phyloP scores from a whole-genome alignment of 2,329 filamentous ascomycete species.

The Paracorniculantispora psalliotae region DNA sequence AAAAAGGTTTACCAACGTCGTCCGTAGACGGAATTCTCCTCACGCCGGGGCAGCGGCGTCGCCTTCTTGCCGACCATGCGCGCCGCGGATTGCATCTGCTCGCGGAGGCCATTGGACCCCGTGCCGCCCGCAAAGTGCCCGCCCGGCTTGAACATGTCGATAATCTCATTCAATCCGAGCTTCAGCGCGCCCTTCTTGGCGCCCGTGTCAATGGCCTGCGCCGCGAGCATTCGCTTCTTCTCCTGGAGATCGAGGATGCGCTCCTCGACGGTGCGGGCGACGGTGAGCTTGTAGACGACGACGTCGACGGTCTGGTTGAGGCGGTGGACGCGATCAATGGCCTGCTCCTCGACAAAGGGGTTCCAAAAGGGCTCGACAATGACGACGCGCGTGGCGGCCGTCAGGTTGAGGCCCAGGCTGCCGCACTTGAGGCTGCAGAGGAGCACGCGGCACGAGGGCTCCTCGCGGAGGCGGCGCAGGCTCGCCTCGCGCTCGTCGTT shows the following conservation, averaged over 20 bases:
- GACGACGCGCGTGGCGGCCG: slow-evolving; percentile 85
- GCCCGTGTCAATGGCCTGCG: slow-evolving; percentile 81
- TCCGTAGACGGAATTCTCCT: slow-evolving; percentile 37
- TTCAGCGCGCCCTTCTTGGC: slow-evolving; percentile 71
- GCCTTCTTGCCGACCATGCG: slow-evolving; percentile 27
- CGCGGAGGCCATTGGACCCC: slow-evolving; percentile 22
- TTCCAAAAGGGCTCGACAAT: slow-evolving; percentile 99
- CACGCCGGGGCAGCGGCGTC: slow-evolving; percentile 21
- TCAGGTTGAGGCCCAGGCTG: slow-evolving; percentile 87
- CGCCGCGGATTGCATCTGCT: slow-evolving; percentile 17
- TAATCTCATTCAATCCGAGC: slow-evolving; percentile 86
- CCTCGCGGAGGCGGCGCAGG: slow-evolving; percentile 68
- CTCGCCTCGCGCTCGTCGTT: slow-evolving; percentile 90
- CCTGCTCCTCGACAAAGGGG: slow-evolving; percentile 98
- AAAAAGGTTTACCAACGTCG: slow-evolving; percentile 34
- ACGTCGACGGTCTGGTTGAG: slow-evolving; percentile 95
- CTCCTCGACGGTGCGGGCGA: slow-evolving; percentile 83
- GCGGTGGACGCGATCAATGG: slow-evolving; percentile 97
- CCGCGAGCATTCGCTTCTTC: slow-evolving; percentile 87
- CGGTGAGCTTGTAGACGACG: slow-evolving; percentile 88
- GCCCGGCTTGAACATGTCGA: slow-evolving; percentile 79
- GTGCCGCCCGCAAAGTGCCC: slow-evolving; percentile 34
- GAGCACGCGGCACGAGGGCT: slow-evolving; percentile 71
- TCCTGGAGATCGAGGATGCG: slow-evolving; percentile 92
- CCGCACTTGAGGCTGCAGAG: slow-evolving; percentile 94